Evolutionary conservation across 164 flowering plant species (phyloP), one percentile per base, ranked within the genome.

Genomic region (Buxus sempervirens): DNA sequence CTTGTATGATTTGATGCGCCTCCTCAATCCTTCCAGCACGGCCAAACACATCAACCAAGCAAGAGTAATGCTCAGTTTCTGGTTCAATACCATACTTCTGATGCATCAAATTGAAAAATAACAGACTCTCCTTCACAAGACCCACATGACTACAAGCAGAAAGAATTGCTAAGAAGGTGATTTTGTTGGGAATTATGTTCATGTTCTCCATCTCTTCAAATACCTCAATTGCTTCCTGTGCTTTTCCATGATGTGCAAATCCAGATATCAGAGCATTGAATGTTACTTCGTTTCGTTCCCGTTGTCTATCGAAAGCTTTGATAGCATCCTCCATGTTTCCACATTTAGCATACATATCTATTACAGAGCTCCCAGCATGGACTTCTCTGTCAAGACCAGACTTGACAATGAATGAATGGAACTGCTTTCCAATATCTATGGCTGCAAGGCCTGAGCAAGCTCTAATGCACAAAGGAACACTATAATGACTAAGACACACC

Each of bases 281-380:
- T 48, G 67, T 65, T 20, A 65, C 79, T 36, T 60, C 66, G 62
- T 58, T 73, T 10, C 62, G 68, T 25, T 54, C 63, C 21, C 27
- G 4, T 45, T 62, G 72, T 57, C 72, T 76, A 36, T 69, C 7
- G 58, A 76, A 76, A 26, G 65, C 76, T 65, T 60, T 65, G 36
- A 69, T n/a, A 24, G 71, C 69, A 5, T 72, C 76, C 62, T 65
- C 76, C 64, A 76, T 64, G 64, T 60, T 60, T 21, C 79, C 76
- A 56, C 79, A 72, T 61, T 76, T 76, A 5, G 79, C 72, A 27
- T 76, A 76, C 79, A 76, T 76, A 49, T 76, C 76, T 65, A 76
- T 38, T 1, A 76, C 42, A 16, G 76, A 76, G 51, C 73, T 69
- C 68, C 64, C 64, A 3, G 72, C 79, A 62, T 76, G 66, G 28